phyloP scores from a whole-genome alignment of 2,329 filamentous ascomycete species.

The Aspergillus piperis region DNA sequence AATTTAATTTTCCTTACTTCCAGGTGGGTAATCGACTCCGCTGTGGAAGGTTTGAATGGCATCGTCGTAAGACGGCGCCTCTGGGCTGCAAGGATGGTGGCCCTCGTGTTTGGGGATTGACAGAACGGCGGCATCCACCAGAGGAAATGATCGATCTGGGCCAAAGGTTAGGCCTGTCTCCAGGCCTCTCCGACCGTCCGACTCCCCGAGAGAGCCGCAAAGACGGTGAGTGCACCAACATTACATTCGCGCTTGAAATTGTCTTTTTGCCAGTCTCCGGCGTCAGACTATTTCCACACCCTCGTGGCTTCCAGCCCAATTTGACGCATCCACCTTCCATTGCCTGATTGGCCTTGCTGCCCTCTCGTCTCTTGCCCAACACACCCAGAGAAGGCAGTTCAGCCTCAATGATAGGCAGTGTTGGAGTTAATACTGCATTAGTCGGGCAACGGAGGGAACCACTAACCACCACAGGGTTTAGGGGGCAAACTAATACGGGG shows the following conservation, averaged over 20 bases:
- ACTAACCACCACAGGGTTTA: neutral
- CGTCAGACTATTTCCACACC: neutral
- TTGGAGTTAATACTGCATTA: slow-evolving; percentile 4
- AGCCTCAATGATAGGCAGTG: slow-evolving; percentile 6
- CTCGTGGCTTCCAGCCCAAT: slow-evolving; percentile 3
- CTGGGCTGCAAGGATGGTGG: neutral
- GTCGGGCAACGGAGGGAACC: neutral
- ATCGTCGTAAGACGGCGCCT: neutral
- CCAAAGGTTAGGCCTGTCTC: neutral
- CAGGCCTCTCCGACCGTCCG: neutral
- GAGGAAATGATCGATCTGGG: neutral
- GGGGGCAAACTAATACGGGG: slow-evolving; percentile 3
- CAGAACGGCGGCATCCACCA: neutral
- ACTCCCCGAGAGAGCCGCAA: neutral
- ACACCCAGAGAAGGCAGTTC: neutral
- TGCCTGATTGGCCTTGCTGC: neutral
- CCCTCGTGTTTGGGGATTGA: slow-evolving; percentile 2
- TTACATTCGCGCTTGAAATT: neutral
- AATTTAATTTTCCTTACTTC: neutral
- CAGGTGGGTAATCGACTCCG: neutral
- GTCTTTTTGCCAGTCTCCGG: neutral
- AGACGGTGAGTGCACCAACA: neutral
- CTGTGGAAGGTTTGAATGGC: neutral
- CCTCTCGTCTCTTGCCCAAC: neutral
- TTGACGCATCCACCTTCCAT: slow-evolving; percentile 5